phyloP scores from a whole-genome alignment of 2,329 filamentous ascomycete genomes.

The Hysterium pulicare region DNA sequence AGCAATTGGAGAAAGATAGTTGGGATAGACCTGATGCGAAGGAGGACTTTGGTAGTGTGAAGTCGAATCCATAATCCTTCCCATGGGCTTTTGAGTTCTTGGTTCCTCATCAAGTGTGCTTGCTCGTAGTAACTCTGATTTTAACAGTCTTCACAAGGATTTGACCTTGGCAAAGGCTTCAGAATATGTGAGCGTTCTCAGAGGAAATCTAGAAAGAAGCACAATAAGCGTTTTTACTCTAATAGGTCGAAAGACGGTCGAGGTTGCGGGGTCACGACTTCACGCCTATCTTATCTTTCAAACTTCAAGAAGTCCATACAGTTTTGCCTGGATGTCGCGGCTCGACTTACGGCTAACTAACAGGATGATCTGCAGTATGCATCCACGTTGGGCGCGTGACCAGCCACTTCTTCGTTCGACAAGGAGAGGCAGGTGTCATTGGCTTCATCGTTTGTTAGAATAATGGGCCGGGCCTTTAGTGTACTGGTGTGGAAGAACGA shows the following conservation, averaged over 20 bases:
- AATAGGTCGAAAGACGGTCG: too few relatives aligned
- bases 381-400: constrained; percentile 35
- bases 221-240: too few relatives aligned
- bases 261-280: too few relatives aligned
- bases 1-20: constrained; percentile 65
- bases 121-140: too few relatives aligned
- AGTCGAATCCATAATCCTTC: constrained; percentile 13
- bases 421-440: constrained; percentile 17
- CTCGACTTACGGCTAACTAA: not conserved
- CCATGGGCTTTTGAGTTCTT: constrained; percentile 4
- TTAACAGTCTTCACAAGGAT: too few relatives aligned
- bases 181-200: too few relatives aligned
- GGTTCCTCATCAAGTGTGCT: constrained; percentile 8
- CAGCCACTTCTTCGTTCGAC: constrained; percentile 16
- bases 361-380: constrained; percentile 27
- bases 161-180: too few relatives aligned
- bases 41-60: constrained; percentile 57
- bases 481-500: not conserved
- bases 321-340: not conserved
- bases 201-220: too few relatives aligned
- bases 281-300: too few relatives aligned
- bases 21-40: constrained; percentile 72
- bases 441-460: constrained; percentile 8
- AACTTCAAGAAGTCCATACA: too few relatives aligned
- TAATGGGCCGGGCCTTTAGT: not conserved